Evolutionary conservation across 306 rosid genomes (phyloP).

Genomic region (Pyrus communis): DNA sequence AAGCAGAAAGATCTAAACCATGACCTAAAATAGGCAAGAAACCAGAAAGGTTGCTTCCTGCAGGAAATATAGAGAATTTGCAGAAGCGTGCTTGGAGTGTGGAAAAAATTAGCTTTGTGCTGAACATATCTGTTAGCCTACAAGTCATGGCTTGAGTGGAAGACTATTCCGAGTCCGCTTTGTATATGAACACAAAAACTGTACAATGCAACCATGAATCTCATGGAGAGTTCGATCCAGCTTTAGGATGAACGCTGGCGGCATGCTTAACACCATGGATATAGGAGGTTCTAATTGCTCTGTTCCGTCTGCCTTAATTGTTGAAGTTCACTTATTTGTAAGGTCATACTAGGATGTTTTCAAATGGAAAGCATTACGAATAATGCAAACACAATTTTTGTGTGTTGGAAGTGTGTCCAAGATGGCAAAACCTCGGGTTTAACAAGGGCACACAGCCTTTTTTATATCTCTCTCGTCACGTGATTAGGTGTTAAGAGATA

Average conservation of each 20-base stretch:
- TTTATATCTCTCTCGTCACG: no score
- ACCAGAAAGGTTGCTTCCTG: not conserved
- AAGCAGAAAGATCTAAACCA: constrained; percentile 9
- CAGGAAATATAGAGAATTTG: not conserved
- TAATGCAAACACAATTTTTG: not conserved
- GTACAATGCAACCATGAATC: not conserved
- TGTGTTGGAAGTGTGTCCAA: no score
- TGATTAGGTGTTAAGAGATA: no score
- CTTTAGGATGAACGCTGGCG: not conserved
- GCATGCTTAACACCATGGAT: not conserved
- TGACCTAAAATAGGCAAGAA: not conserved
- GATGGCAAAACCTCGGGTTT: no score
- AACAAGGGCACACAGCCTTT: no score
- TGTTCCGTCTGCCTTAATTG: not conserved
- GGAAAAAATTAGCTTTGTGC: no score
- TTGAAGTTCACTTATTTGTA: not conserved
- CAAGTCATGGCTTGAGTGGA: no score
- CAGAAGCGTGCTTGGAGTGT: not conserved
- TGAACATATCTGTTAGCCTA: no score
- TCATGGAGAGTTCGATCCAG: no score
- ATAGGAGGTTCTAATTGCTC: not conserved
- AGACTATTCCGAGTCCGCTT: no score
- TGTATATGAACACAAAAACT: not conserved
- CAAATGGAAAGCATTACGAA: not conserved
- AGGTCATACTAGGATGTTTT: not conserved